Conservation (phyloP, 768 basidiomycete genomes). For the Podaxis carcinomalis region DNA sequence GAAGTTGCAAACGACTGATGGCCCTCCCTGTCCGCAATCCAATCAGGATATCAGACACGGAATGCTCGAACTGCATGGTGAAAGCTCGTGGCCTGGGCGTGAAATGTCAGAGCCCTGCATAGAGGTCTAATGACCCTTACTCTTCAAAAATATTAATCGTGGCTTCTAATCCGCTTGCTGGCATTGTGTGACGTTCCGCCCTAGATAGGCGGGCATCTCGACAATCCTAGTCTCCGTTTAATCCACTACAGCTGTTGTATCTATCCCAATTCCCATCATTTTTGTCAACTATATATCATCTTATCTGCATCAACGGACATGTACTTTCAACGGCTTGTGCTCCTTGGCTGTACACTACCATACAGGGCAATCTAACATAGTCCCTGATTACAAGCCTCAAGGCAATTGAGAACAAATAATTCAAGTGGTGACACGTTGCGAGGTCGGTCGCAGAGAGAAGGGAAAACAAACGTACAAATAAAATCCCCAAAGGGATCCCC, state of each 20-base stretch:
- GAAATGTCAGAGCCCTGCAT: conserved; percentile 10
- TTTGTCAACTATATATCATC: neutral
- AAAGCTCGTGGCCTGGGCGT: conserved; percentile 21
- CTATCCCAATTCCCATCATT: neutral
- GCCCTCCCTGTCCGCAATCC: conserved; percentile 63
- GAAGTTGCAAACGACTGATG: conserved; percentile 62
- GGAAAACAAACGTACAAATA: too few species aligned
- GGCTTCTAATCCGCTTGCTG: neutral
- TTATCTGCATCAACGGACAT: neutral
- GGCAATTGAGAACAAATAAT: too few species aligned
- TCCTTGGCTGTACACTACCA: too few species aligned
- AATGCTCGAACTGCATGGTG: conserved; percentile 36
- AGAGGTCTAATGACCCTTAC: neutral
- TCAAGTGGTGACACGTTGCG: too few species aligned
- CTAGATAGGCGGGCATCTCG: neutral
- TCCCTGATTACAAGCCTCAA: too few species aligned
- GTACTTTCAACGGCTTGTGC: neutral
- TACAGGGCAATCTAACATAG: too few species aligned
- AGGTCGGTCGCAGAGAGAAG: too few species aligned
- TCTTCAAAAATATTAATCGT: neutral
- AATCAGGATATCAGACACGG: conserved; percentile 59
- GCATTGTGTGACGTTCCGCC: neutral
- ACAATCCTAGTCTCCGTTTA: neutral
- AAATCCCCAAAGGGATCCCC: too few species aligned
- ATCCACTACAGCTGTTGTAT: neutral